A percentile compares a stretch with the other conserved stretches of the same genome.
These are phyloP conservation scores for Nigrospora sphaerica DNA, from an alignment of 2,329 filamentous ascomycete genomes.

Conservation along the genomic window DNA sequence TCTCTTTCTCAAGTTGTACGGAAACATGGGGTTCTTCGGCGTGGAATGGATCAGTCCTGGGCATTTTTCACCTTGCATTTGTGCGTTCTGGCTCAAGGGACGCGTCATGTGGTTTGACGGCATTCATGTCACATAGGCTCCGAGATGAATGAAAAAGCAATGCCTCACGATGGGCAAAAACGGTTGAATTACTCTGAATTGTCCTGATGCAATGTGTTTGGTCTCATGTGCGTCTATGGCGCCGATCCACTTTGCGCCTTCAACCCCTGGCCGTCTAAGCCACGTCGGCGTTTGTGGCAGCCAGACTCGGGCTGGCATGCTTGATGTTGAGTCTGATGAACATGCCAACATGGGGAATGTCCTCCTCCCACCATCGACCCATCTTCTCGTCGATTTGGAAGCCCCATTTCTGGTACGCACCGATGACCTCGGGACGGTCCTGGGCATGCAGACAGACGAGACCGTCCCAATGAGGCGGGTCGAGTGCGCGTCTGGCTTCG, in stretches of 20 bases:
- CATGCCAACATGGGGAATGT: slow-evolving; percentile 82
- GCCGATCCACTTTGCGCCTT: no score
- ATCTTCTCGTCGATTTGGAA: slow-evolving; percentile 67
- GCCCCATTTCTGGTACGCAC: slow-evolving; percentile 63
- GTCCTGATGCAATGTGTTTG: no score
- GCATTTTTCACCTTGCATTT: slow-evolving; percentile 34
- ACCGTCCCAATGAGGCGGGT: slow-evolving; percentile 56
- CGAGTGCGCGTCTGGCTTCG: no score
- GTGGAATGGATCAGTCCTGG: slow-evolving; percentile 32
- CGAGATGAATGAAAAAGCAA: slow-evolving; percentile 26
- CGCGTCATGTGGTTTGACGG: slow-evolving; percentile 31
- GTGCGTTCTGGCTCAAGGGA: slow-evolving; percentile 33
- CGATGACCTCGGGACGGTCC: slow-evolving; percentile 41
- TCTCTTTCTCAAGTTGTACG: slow-evolving; percentile 15
- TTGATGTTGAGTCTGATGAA: slow-evolving; percentile 43
- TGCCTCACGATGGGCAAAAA: slow-evolving; percentile 22
- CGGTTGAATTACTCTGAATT: no score
- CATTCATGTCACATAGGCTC: slow-evolving; percentile 35
- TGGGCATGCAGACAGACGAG: slow-evolving; percentile 78
- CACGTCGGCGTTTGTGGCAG: no score
- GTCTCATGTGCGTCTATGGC: no score
- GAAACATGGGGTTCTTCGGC: slow-evolving; percentile 26
- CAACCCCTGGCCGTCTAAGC: no score
- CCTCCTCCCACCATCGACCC: slow-evolving; percentile 77
- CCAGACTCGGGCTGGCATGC: not conserved